Evolutionary conservation across 768 basidiomycete genomes (phyloP).

Genomic region (Cyclocybe cylindracea): DNA sequence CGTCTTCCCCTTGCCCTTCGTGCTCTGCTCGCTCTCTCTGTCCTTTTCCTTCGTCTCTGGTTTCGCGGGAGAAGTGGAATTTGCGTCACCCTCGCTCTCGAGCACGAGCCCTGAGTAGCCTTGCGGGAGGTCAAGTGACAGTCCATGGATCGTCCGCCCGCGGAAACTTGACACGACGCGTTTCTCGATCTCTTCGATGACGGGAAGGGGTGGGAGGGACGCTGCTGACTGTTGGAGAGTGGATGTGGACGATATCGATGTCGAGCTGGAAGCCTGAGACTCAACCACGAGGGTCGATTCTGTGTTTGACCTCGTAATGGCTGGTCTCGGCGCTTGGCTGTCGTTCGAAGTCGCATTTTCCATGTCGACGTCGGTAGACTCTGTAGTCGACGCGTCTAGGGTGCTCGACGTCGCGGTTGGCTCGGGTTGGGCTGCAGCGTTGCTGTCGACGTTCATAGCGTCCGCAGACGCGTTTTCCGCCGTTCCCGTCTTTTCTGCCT

Average conservation of each 20-base stretch:
- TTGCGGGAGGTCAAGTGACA: slow-evolving; percentile 57
- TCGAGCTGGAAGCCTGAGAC: slow-evolving; percentile 3
- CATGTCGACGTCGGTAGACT: too few species aligned
- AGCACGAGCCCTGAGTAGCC: slow-evolving; percentile 74
- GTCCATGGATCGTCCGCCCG: slow-evolving; percentile 72
- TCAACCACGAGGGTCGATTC: slow-evolving; percentile 9
- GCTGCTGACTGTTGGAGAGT: neutral
- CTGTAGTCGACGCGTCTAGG: too few species aligned
- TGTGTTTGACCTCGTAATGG: neutral
- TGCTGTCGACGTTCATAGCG: too few species aligned
- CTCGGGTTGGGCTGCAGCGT: too few species aligned
- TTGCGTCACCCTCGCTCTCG: slow-evolving; percentile 24
- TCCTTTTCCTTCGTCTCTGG: slow-evolving; percentile 4
- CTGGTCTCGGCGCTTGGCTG: too few species aligned
- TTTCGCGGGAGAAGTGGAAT: slow-evolving; percentile 6
- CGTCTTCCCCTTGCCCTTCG: slow-evolving; percentile 13
- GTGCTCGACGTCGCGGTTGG: too few species aligned
- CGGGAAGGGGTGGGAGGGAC: slow-evolving; percentile 2
- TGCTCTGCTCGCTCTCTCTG: slow-evolving; percentile 6
- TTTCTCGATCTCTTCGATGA: slow-evolving; percentile 20
- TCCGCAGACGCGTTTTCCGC: neutral
- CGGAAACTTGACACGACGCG: slow-evolving; percentile 70
- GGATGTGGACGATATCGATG: neutral
- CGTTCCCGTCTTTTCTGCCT: slow-evolving; percentile 1
- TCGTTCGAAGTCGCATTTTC: too few species aligned